A percentile compares a stretch with the other conserved stretches of the same genome.
Evolutionary conservation across 2,329 filamentous ascomycete species (phyloP).

Genomic region (Mariannaea sp.): DNA sequence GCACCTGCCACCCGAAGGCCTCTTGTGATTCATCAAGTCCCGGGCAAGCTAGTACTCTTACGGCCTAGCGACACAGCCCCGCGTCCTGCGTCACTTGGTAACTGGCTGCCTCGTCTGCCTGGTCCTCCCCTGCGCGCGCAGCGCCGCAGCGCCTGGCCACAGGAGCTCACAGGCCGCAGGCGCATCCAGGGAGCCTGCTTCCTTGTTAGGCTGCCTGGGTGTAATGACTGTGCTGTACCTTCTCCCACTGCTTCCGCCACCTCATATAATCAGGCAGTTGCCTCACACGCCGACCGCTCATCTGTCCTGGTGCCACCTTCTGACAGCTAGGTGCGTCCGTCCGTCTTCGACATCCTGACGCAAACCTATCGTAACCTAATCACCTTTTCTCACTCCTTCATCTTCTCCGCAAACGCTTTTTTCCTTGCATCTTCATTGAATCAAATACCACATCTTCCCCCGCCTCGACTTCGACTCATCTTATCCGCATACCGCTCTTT

Average conservation of each 20-base stretch:
- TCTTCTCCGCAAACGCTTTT: slow-evolving; percentile 20
- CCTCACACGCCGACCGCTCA: slow-evolving; percentile 36
- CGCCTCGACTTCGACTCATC: slow-evolving; percentile 16
- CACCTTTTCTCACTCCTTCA: slow-evolving; percentile 33
- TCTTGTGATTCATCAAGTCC: slow-evolving; percentile 37
- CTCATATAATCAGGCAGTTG: slow-evolving; percentile 22
- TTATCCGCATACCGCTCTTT: slow-evolving; percentile 25
- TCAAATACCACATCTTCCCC: slow-evolving; percentile 14
- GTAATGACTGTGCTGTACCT: too few relatives aligned
- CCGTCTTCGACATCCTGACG: slow-evolving; percentile 39
- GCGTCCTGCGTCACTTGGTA: slow-evolving; percentile 31
- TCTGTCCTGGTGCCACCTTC: slow-evolving; percentile 34
- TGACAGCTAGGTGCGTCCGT: slow-evolving; percentile 36
- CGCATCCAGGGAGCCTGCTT: neutral
- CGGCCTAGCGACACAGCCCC: slow-evolving; percentile 33
- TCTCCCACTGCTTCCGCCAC: slow-evolving; percentile 30
- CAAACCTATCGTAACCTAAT: slow-evolving; percentile 38
- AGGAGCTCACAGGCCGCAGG: slow-evolving; percentile 23
- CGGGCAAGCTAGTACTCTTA: slow-evolving; percentile 15
- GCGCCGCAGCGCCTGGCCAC: neutral
- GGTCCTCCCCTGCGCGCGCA: slow-evolving; percentile 16
- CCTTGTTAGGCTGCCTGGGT: slow-evolving; percentile 11
- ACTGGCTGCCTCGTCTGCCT: slow-evolving; percentile 34
- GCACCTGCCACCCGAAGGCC: slow-evolving; percentile 18
- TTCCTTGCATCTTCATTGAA: slow-evolving; percentile 2